Conservation (phyloP, 345 rosid species). For the Eucalyptus regnans region DNA sequence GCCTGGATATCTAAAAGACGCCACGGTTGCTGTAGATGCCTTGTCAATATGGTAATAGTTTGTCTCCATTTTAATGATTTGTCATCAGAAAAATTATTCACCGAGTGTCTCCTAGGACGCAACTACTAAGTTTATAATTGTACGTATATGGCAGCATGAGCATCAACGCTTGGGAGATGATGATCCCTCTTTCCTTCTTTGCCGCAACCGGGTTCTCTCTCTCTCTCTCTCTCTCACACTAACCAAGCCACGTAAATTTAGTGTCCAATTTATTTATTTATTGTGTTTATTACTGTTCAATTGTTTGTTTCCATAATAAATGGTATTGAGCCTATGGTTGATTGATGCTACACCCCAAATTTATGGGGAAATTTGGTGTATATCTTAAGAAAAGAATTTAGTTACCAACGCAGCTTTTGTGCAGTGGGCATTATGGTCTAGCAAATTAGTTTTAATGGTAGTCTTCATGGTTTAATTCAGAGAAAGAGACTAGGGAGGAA, state of each 20-base stretch:
- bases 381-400: not conserved
- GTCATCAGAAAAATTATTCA: not conserved
- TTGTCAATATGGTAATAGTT: conserved; percentile 8
- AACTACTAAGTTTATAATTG: not conserved
- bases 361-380: not conserved
- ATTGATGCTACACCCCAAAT: not conserved
- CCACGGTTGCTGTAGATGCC: conserved; percentile 30
- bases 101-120: not conserved
- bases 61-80: not conserved
- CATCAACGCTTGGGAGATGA: conserved; percentile 29
- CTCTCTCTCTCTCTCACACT: not conserved
- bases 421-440: not conserved
- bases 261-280: not conserved
- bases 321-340: not conserved
- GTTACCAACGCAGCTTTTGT: accelerated
- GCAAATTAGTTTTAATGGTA: too few relatives aligned
- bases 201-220: conserved; percentile 24
- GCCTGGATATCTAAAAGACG: conserved; percentile 17
- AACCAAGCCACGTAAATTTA: not conserved
- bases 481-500: not conserved
- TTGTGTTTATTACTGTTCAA: not conserved
- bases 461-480: not conserved
- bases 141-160: conserved; percentile 11
- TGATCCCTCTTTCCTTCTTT: conserved; percentile 30
- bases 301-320: not conserved